Evolutionary conservation across 108 stramenopile species (phyloP), one percentile per base, ranked within the genome.

Genomic region (Cyclotella sp.): DNA sequence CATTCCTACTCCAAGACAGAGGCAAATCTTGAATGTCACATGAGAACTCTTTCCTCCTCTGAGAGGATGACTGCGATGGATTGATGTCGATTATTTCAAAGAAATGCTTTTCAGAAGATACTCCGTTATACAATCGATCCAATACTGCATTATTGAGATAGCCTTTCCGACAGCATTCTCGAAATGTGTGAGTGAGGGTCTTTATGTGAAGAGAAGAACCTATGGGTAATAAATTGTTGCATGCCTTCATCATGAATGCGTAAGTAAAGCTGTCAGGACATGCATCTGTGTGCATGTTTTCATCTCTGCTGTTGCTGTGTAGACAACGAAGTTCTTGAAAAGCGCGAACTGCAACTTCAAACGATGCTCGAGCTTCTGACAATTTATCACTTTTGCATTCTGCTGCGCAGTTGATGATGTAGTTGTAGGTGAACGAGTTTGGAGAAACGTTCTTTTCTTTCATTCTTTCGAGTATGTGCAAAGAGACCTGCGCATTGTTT

Each of bases 181-280:
- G 76, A 81, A 95, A 90, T 12, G 88, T 76, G 43, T 82, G 84
- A 21, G 74, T 68, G 9, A 91, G 75, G 11, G 84, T 84, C 67
- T 89, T 87, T 0, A 28, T 77, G 34, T 78, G 79, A 28, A 91
- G 49, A 68, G 39, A 57, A 11, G 90, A 77, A 0, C 84, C 82
- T 8, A 62, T 63, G 5, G 85, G 84, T 12, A 94, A 71, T 43
- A 91, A 64, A 68, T 90, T 90, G 21, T 83, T 86, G 80, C 91
- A 94, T 26, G 89, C 86, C 67, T 92, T 92, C 42, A 94, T 62
- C 87, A 90, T 87, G 69, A 92, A 92, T 53, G 89, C 83, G 53
- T 90, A 94, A 0, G 93, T 94, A 55, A 86, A 94, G 58, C 87
- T 88, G 68, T 94, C 90, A 30, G 91, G 87, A 51, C 68, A 64